Percentiles rank a stretch among this genome's conserved stretches.
Evolutionary conservation across 495 filamentous ascomycete species (phyloP).

Genomic region (Hypomontagnella submonticulosa): DNA sequence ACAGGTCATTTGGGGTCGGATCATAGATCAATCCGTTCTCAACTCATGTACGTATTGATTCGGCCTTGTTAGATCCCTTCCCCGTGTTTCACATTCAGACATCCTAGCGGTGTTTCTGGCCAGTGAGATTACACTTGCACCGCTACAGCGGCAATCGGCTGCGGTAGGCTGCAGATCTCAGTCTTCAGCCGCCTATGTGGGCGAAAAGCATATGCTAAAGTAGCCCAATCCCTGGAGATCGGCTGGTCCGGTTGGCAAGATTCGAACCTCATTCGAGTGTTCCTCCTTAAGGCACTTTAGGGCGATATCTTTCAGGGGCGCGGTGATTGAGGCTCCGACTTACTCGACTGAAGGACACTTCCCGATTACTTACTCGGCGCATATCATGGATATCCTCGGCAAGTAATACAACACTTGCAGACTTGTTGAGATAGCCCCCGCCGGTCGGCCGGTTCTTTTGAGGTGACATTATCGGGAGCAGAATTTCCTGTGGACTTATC

Average conservation of each 20-base stretch:
- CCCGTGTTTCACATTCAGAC: conserved; percentile 38
- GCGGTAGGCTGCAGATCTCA: conserved; percentile 30
- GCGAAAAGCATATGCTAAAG: conserved; percentile 7
- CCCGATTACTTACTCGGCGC: conserved; percentile 4
- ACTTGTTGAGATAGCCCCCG: not conserved
- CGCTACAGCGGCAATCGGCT: conserved; percentile 21
- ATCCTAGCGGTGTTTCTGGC: conserved; percentile 13
- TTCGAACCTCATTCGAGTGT: conserved; percentile 8
- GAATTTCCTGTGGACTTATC: conserved; percentile 10
- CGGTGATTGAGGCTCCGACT: conserved; percentile 33
- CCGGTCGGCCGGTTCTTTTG: conserved; percentile 2
- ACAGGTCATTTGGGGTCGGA: conserved; percentile 31
- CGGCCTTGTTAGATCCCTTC: conserved; percentile 25
- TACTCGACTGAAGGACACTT: conserved; percentile 12
- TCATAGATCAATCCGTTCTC: conserved; percentile 27
- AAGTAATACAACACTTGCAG: not conserved
- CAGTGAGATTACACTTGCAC: conserved; percentile 25
- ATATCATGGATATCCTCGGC: conserved; percentile 1
- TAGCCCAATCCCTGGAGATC: conserved; percentile 21
- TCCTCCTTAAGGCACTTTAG: conserved; percentile 5
- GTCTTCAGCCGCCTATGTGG: conserved; percentile 25
- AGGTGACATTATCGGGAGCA: conserved; percentile 12
- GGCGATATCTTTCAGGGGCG: not conserved
- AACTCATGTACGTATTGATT: conserved; percentile 21
- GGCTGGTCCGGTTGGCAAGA: conserved; percentile 19